Evolutionary conservation across 345 rosid genomes (phyloP).

Genomic region (Eucalyptus sp.): DNA sequence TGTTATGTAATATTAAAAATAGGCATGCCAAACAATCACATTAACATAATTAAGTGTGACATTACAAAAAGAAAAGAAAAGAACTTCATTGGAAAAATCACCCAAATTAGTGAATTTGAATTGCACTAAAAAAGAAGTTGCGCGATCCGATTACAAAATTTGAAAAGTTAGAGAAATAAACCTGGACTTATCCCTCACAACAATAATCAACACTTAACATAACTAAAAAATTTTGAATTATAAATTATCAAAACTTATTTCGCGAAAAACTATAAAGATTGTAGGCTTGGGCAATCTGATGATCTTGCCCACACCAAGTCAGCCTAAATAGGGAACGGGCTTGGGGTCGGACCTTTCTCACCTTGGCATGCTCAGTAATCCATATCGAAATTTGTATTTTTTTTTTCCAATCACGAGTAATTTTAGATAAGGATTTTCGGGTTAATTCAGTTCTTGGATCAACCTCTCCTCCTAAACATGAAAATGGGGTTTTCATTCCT

Average conservation of each 20-base stretch:
- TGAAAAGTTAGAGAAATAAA: not conserved
- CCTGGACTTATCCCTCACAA: not conserved
- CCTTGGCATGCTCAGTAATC: not conserved
- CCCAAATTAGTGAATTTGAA: not conserved
- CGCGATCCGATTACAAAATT: not conserved
- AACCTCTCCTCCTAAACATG: not conserved
- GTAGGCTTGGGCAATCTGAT: not conserved
- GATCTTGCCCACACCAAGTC: not conserved
- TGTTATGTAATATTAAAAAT: not conserved
- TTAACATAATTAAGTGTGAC: not conserved
- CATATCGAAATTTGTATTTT: not conserved
- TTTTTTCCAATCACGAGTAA: not conserved
- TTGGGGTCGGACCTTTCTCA: not conserved
- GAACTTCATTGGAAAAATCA: not conserved
- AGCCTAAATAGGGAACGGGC: fast-evolving
- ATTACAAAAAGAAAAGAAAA: not conserved
- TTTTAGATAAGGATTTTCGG: not conserved
- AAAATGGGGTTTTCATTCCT: not conserved
- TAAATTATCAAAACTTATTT: not conserved
- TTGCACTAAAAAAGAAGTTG: not conserved
- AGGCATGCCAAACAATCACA: not conserved
- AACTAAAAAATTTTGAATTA: not conserved
- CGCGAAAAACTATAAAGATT: not conserved
- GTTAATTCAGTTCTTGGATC: fast-evolving
- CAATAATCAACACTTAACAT: not conserved